Evolutionary conservation across 2,329 filamentous ascomycete species (phyloP).

Genomic region (Colletotrichum camelliae): DNA sequence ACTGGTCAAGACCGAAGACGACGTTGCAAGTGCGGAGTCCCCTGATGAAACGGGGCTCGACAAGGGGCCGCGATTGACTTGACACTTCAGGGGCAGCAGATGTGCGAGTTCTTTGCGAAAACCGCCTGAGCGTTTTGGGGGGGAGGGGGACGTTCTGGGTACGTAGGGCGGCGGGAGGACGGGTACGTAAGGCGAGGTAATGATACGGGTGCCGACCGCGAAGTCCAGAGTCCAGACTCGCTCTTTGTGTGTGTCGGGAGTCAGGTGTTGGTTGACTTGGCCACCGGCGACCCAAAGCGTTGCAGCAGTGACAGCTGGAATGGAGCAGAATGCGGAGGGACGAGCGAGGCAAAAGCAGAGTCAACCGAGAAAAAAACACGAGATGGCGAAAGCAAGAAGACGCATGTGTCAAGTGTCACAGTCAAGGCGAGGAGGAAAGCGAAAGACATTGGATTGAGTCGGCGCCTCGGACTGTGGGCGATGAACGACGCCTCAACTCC

Average conservation of each 20-base stretch:
- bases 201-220: not conserved
- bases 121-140: conserved; percentile 19
- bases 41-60: conserved; percentile 24
- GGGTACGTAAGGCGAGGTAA: not conserved
- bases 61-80: conserved; percentile 24
- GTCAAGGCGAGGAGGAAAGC: not conserved
- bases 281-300: not conserved
- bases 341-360: not conserved
- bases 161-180: not conserved
- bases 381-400: not conserved
- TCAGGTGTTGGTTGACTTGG: not conserved
- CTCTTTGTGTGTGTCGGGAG: not conserved
- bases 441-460: not conserved
- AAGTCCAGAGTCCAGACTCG: not conserved
- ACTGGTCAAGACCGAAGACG: conserved; percentile 2
- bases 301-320: conserved; percentile 7
- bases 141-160: not conserved
- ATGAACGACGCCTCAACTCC: not conserved
- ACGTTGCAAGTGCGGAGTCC: conserved; percentile 19
- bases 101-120: conserved; percentile 9
- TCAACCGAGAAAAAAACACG: not conserved
- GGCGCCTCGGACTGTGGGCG: not conserved
- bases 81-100: conserved; percentile 29
- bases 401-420: not conserved
- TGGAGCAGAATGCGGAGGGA: not conserved